Evolutionary conservation across 495 filamentous ascomycete genomes (phyloP).

Genomic region (Corynascus novoguineensis): DNA sequence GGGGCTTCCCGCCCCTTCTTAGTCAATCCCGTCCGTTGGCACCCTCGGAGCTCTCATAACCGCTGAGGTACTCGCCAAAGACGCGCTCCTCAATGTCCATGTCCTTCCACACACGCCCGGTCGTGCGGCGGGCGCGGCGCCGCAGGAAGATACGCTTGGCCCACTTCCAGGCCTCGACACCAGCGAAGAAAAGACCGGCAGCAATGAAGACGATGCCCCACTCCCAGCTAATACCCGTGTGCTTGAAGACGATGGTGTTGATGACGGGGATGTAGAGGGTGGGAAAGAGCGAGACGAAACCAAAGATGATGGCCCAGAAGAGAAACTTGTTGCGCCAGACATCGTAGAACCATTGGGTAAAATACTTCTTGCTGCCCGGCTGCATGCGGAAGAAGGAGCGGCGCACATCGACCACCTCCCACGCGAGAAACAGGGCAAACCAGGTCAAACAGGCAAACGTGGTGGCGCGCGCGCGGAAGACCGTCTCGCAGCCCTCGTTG

Average conservation of each 20-base stretch:
- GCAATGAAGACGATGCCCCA: conserved; percentile 60
- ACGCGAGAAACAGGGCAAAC: conserved; percentile 64
- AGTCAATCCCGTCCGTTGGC: conserved; percentile 35
- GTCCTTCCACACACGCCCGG: conserved; percentile 30
- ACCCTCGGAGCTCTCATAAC: conserved; percentile 4
- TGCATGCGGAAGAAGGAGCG: conserved; percentile 64
- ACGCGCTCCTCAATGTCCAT: conserved; percentile 37
- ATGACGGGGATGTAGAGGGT: conserved; percentile 68
- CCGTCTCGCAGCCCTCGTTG: conserved; percentile 49
- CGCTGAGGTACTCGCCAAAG: conserved; percentile 35
- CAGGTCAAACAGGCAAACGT: conserved; percentile 72
- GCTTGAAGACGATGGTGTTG: conserved; percentile 67
- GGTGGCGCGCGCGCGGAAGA: conserved; percentile 71
- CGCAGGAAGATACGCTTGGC: conserved; percentile 46
- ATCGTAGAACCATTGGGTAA: conserved; percentile 50
- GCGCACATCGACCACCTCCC: conserved; percentile 67
- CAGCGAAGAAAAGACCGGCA: conserved; percentile 53
- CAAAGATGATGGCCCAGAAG: conserved; percentile 66
- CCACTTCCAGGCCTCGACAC: conserved; percentile 63
- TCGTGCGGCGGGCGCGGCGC: conserved; percentile 15
- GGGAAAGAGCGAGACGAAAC: conserved; percentile 63
- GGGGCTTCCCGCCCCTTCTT: conserved; percentile 40
- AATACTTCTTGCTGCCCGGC: conserved; percentile 51
- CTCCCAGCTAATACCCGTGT: conserved; percentile 65
- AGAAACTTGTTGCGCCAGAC: conserved; percentile 68